Base-by-base conservation (phyloP, 2,329 filamentous ascomycete species). In the Neonectria ditissima region DNA sequence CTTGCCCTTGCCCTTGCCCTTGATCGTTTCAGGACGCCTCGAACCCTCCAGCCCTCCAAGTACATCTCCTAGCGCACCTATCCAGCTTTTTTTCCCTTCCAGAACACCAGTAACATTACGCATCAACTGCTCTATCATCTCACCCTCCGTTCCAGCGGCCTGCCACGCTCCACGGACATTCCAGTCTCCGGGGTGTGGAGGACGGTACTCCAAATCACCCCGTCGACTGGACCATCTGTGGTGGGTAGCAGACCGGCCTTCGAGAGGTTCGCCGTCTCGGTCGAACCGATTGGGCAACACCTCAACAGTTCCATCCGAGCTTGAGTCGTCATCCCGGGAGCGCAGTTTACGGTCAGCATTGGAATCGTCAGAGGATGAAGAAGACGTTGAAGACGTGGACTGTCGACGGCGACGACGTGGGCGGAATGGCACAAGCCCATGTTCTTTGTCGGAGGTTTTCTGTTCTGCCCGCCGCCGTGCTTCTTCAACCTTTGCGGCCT, bases 231-330 rank as follows among this genome's bases (percentile, higher is more conserved):
- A 78, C 78, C 76, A 77, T 3, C 72, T 64, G 69, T 55, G 59
- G 6, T 58, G 62, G 7, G 55, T 62, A 2, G 48, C 41, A 8
- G 66, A 62, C 5, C 65, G 67, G 8, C 67, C 68, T 48, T 79
- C 75, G 1, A 86, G 68, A 1, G 79, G 82, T 13, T 74, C 77
- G 1, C 84, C 84, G 2, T 80, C 68, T 0, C 70, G 58, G 63
- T 86, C 83, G 53, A 86, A 86, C 0, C 84, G 80, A 55, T 82
- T 80, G 0, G 84, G 84, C 0, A 86, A 71, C 2, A 77, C 66
- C 65, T 86, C 83, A 1, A 85, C 73, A 0, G 80, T 75, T 4
- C 79, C 75, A 18, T 80, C 78, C 1, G 75, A 75, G 18, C 67
- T 65, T 2, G 65, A 65, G 2, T 71, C 65, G 1, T 57, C 39